A percentile compares a stretch with the other conserved stretches of the same genome.
Conservation (phyloP, 257 asterid genomes). For the Solanum medicagineum region DNA sequence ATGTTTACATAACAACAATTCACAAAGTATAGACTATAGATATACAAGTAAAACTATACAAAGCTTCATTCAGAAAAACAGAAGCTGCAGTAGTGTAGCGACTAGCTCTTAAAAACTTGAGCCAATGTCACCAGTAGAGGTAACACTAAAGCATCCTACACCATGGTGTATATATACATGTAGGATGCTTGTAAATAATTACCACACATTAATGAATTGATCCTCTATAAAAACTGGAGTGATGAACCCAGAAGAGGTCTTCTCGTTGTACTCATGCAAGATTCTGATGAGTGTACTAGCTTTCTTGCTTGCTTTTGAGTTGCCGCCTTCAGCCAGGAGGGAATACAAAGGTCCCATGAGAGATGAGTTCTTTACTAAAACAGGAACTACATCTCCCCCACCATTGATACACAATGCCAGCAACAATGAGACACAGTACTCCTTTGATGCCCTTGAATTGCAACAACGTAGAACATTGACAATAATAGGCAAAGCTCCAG, state of each 20-base stretch:
- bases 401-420: slow-evolving; percentile 51
- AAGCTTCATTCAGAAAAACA: slow-evolving; percentile 41
- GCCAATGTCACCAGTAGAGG: slow-evolving; percentile 25
- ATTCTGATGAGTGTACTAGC: slow-evolving; percentile 63
- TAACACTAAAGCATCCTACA: slow-evolving; percentile 1
- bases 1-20: neutral
- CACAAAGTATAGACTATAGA: neutral
- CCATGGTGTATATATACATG: slow-evolving; percentile 3
- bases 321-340: slow-evolving; percentile 47
- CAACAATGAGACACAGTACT: slow-evolving; percentile 46
- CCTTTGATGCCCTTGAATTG: slow-evolving; percentile 29
- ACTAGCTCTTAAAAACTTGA: slow-evolving; percentile 50
- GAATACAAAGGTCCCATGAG: slow-evolving; percentile 50
- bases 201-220: slow-evolving; percentile 58
- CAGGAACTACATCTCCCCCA: slow-evolving; percentile 47
- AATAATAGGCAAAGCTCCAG: slow-evolving; percentile 33
- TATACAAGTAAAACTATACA: slow-evolving; percentile 4
- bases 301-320: slow-evolving; percentile 46
- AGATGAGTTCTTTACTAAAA: slow-evolving; percentile 57
- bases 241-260: slow-evolving; percentile 22
- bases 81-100: slow-evolving; percentile 24
- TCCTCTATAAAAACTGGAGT: slow-evolving; percentile 32
- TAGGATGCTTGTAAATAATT: slow-evolving; percentile 14
- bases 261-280: slow-evolving; percentile 44
- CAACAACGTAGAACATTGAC: slow-evolving; percentile 31